These are phyloP conservation scores for Trichosanthes cucumerina DNA, from an alignment of 306 rosid genomes.

Conservation along the genomic window DNA sequence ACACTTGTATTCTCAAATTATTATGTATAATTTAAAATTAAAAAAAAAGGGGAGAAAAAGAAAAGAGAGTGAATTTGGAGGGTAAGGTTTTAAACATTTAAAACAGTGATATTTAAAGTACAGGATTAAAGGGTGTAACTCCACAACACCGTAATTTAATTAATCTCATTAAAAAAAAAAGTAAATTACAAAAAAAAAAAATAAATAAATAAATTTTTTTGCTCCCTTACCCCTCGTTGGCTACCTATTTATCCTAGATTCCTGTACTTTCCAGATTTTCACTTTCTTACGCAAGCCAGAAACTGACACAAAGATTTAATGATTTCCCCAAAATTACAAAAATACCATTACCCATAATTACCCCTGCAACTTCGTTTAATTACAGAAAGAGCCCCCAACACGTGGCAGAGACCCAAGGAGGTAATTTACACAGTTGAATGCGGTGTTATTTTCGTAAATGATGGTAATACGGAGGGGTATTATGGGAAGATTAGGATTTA, in stretches of 20 bases:
- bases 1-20: no score
- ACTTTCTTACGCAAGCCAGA: slow-evolving; percentile 32
- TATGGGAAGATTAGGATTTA: background rate
- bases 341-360: background rate
- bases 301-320: slow-evolving; percentile 23
- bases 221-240: background rate
- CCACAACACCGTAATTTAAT: background rate
- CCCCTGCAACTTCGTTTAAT: background rate
- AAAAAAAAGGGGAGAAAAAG: no score
- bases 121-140: no score
- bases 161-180: background rate
- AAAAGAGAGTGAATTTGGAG: no score
- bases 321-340: background rate
- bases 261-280: slow-evolving; percentile 20
- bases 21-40: no score
- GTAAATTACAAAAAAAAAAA: background rate
- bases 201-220: no score
- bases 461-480: background rate
- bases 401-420: background rate
- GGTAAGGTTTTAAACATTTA: no score
- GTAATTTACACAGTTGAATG: background rate
- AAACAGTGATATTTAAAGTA: no score
- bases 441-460: background rate
- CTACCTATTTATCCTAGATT: slow-evolving; percentile 22
- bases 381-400: background rate